Percentiles rank a stretch among this genome's conserved stretches.
Conservation (phyloP, 768 basidiomycete genomes). For the Auricularia sp. region DNA sequence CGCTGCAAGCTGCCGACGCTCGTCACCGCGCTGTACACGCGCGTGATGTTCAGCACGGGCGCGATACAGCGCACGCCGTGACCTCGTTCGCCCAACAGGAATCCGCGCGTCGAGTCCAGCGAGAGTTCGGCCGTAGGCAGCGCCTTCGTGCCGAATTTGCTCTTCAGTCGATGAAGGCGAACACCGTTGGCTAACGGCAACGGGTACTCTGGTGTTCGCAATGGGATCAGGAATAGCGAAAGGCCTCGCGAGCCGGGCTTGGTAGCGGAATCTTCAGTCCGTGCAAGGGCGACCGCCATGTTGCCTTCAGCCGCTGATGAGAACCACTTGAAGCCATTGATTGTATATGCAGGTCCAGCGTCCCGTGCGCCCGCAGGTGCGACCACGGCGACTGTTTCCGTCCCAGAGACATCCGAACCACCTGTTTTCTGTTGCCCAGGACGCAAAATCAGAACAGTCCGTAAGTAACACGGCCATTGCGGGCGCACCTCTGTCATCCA, state of each 20-base stretch:
- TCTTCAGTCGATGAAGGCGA: constrained; percentile 60
- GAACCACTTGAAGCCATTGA: constrained; percentile 77
- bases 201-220: constrained; percentile 17
- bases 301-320: constrained; percentile 74
- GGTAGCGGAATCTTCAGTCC: constrained; percentile 43
- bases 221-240: constrained; percentile 66
- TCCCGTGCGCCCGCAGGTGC: constrained; percentile 31
- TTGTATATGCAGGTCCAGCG: constrained; percentile 36
- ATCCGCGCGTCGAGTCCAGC: constrained; percentile 47
- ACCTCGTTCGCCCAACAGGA: constrained; percentile 48
- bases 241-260: constrained; percentile 49
- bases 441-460: neutral
- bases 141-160: constrained; percentile 66
- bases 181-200: constrained; percentile 53
- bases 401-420: constrained; percentile 14
- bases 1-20: constrained; percentile 50
- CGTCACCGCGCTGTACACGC: constrained; percentile 50
- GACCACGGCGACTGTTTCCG: constrained; percentile 26
- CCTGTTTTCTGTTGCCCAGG: constrained; percentile 9
- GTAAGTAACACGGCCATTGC: neutral
- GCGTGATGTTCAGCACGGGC: constrained; percentile 69
- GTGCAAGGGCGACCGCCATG: constrained; percentile 60
- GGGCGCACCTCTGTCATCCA: constrained; percentile 68
- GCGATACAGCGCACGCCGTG: constrained; percentile 58
- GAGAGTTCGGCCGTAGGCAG: constrained; percentile 70